These are phyloP conservation scores for Garcileccinum viscosum DNA, from an alignment of 1,284 basidiomycete species.

Conservation along the genomic window DNA sequence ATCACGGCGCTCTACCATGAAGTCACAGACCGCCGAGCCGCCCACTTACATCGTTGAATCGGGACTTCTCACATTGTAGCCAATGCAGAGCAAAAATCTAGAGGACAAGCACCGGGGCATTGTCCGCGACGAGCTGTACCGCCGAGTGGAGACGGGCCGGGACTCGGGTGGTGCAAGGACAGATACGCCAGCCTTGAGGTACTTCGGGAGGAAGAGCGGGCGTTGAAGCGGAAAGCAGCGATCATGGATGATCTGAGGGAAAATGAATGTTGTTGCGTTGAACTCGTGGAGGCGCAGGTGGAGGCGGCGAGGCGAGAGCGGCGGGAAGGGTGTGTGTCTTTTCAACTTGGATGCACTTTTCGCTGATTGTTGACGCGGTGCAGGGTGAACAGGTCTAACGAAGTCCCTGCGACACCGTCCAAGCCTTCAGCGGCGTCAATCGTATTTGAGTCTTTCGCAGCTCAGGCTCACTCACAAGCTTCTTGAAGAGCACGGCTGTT, in stretches of 20 bases:
- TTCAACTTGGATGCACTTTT: neutral
- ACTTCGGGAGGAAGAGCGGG: conserved; percentile 75
- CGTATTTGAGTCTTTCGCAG: conserved; percentile 58
- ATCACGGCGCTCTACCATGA: too few species aligned
- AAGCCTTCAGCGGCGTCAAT: conserved; percentile 57
- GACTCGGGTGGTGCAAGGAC: conserved; percentile 58
- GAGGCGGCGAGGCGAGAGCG: conserved; percentile 61
- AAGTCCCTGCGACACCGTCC: conserved; percentile 43
- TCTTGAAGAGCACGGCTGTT: conserved; percentile 69
- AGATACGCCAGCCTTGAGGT: conserved; percentile 69
- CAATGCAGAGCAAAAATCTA: conserved; percentile 24
- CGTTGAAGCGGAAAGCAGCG: conserved; percentile 62
- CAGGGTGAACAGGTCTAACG: conserved; percentile 48
- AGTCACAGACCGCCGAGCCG: too few species aligned
- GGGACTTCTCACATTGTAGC: too few species aligned
- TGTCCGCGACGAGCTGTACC: conserved; percentile 66
- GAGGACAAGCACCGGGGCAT: conserved; percentile 62
- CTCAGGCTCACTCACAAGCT: conserved; percentile 69
- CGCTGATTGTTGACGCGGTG: neutral
- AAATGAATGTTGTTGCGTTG: conserved; percentile 58
- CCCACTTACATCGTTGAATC: too few species aligned
- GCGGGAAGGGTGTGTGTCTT: conserved; percentile 55
- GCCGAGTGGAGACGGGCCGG: too few species aligned
- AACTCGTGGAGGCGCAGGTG: conserved; percentile 69
- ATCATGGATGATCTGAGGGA: conserved; percentile 63